Conservation (phyloP, 805 yeast genomes). For the Saccharomycopsis selenospora region DNA sequence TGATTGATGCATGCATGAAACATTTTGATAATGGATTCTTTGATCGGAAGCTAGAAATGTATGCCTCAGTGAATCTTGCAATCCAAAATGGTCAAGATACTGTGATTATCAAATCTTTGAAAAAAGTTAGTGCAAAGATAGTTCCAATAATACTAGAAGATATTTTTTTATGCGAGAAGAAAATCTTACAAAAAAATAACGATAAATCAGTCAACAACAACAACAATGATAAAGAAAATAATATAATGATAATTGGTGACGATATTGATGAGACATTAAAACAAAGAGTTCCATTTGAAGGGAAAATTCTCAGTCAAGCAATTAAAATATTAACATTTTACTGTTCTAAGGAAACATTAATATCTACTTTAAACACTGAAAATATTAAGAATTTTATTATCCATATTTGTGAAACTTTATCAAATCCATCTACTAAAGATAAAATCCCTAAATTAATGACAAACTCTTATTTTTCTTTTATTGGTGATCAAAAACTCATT, state of each 20-base stretch:
- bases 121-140: not conserved
- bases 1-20: conserved; percentile 12
- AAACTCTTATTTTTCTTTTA: conserved; percentile 7
- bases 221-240: not conserved
- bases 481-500: conserved; percentile 15
- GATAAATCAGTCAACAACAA: not conserved
- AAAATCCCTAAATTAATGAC: conserved; percentile 15
- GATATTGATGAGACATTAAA: not conserved
- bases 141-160: conserved; percentile 7
- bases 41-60: conserved; percentile 18
- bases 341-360: conserved; percentile 5
- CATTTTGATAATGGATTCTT: conserved; percentile 5
- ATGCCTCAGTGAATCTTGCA: conserved; percentile 14
- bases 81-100: conserved; percentile 2
- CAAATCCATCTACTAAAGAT: not conserved
- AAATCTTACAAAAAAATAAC: not conserved
- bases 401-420: conserved; percentile 9
- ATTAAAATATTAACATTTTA: conserved; percentile 11
- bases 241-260: not conserved
- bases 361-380: conserved; percentile 4
- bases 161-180: not conserved
- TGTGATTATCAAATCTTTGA: not conserved
- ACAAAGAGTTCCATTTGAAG: conserved; percentile 18
- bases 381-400: conserved; percentile 2
- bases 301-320: conserved; percentile 12